These are phyloP conservation scores for Astathelohania contejeani DNA, from an alignment of 371 early-diverging fungal species.

Conservation along the genomic window DNA sequence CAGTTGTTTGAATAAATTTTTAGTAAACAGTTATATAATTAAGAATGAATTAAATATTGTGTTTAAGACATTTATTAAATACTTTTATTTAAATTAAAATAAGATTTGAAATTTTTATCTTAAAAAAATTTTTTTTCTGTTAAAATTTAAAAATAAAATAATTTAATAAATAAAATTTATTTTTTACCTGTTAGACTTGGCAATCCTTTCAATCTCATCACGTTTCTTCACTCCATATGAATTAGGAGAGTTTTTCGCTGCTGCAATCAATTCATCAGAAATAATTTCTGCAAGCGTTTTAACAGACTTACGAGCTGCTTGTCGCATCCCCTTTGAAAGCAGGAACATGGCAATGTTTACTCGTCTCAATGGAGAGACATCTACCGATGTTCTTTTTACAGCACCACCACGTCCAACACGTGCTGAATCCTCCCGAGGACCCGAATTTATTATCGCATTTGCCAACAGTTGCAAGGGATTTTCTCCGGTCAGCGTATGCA, in stretches of 20 bases:
- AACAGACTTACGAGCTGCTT: constrained; percentile 74
- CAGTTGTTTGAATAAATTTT: too few relatives aligned
- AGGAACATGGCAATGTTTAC: constrained; percentile 89
- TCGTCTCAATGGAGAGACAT: constrained; percentile 94
- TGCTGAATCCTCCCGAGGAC: constrained; percentile 98
- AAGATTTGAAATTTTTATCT: too few relatives aligned
- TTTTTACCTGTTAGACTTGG: constrained; percentile 68
- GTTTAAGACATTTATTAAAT: too few relatives aligned
- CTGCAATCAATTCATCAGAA: constrained; percentile 98
- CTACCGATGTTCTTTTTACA: constrained; percentile 99
- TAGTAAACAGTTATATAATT: too few relatives aligned
- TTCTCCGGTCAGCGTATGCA: constrained; percentile 85
- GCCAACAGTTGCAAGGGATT: constrained; percentile 97
- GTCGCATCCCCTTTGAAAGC: constrained; percentile 79
- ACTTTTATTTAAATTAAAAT: too few relatives aligned
- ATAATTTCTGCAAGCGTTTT: constrained; percentile 98
- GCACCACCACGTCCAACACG: constrained; percentile 97
- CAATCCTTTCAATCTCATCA: constrained; percentile 97
- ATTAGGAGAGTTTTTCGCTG: constrained; percentile 55
- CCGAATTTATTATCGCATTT: constrained; percentile 98
- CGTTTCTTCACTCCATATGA: constrained; percentile 70
- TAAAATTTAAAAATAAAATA: too few relatives aligned
- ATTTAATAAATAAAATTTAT: too few relatives aligned
- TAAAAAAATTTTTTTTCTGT: too few relatives aligned
- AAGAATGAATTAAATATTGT: too few relatives aligned